Evolutionary conservation across 345 rosid species (phyloP), one percentile per base, ranked within the genome.

Genomic region (Eucalyptus curtisii): DNA sequence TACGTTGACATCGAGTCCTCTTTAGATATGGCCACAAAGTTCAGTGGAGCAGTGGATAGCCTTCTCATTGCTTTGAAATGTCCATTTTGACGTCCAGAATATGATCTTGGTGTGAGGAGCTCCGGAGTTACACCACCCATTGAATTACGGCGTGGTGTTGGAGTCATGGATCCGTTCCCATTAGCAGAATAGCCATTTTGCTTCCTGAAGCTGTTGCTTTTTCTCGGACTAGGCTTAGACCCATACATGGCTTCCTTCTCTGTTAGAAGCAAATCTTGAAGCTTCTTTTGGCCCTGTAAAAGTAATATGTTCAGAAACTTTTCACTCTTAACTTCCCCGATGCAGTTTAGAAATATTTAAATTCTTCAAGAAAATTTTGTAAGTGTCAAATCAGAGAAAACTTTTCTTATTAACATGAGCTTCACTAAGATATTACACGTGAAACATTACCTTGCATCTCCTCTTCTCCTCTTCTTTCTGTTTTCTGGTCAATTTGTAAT

Each of bases 211-310:
- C 99, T 97, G 93, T 90, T 95, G 86, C 92, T 93, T 94, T 93
- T 97, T 93, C 98, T 92, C 40, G 99, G 98, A 92, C 98, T 96
- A 17, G 99, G 99, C 91, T 93, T 97, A 66, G 99, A 96, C 68
- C 99, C 99, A 86, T 98, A 98, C 30, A 95, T 94, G 55, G 96
- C 87, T 95, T 97, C 99, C 93, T 95, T 97, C 93, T 95, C 98
- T 1, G 96, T 95, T 85, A 96, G 90, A 71, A 96, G 92, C 87
- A 96, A 94, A 95, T 98, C 99, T 89, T 96, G 99, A 86, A 96
- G 93, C 94, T 98, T 98, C 96, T 98, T 98, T 90, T 98, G 98
- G 92, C 97, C 98, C 99, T 98, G 92, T 80, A 52, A 88, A 94
- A 86, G 33, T 31, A 31, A 42, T 5, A 49, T 11, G 45, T 37